These are phyloP conservation scores for Sporothrix curviconia DNA, from an alignment of 2,329 filamentous ascomycete species.

Conservation along the genomic window DNA sequence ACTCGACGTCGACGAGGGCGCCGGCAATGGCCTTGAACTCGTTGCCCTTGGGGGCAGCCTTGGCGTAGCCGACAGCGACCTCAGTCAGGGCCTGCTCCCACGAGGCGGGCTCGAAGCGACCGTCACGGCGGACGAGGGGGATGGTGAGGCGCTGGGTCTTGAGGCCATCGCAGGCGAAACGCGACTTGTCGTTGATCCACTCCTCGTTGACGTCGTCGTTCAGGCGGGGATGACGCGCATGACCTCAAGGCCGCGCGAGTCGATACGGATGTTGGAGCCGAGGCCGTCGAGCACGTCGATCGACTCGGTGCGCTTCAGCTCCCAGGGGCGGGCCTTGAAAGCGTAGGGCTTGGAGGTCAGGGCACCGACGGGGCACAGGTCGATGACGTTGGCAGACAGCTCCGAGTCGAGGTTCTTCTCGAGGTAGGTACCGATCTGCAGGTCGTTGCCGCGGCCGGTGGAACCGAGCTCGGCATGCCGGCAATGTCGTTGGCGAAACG, in stretches of 20 bases:
- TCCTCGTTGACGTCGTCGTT: constrained; percentile 99
- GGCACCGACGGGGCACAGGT: constrained; percentile 94
- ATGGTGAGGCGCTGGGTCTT: constrained; percentile 95
- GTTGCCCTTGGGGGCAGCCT: constrained; percentile 75
- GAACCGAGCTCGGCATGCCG: constrained; percentile 90
- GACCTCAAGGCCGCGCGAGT: constrained; percentile 88
- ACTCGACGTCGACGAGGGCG: constrained; percentile 85
- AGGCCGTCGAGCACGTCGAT: constrained; percentile 90
- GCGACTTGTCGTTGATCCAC: constrained; percentile 98
- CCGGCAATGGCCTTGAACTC: constrained; percentile 96
- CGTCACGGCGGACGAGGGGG: constrained; percentile 78
- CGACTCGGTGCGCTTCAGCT: constrained; percentile 91
- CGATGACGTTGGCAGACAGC: constrained; percentile 94
- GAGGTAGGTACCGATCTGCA: constrained; percentile 97
- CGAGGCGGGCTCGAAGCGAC: constrained; percentile 84
- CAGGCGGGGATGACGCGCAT: constrained; percentile 85
- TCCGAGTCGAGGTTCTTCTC: constrained; percentile 92
- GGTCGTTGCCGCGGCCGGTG: constrained; percentile 88
- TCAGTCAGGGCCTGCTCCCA: constrained; percentile 95
- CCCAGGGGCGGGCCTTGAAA: constrained; percentile 94
- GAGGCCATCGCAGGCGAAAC: constrained; percentile 92
- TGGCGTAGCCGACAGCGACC: constrained; percentile 72
- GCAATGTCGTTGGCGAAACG: constrained; percentile 97
- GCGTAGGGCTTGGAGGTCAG: constrained; percentile 96
- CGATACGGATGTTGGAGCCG: constrained; percentile 90